Evolutionary conservation across 176 grass and related monocot species (phyloP), one percentile per base, ranked within the genome.

Genomic region (Rhynchospora pubera): DNA sequence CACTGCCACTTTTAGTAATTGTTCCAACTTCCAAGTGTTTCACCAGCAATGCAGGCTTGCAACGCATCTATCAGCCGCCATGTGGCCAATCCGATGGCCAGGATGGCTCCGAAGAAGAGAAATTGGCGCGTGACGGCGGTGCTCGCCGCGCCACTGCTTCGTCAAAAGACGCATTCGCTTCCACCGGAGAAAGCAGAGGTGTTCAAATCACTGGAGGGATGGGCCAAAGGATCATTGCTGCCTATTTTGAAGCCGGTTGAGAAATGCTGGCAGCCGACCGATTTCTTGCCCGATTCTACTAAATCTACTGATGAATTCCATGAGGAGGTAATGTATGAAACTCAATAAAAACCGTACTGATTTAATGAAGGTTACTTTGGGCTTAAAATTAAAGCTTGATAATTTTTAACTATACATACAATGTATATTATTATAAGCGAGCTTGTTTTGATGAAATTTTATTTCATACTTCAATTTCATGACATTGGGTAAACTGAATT

Each of bases 231-330:
- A 74, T 85, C 73, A 23, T 85, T 94, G 82, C 85, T 94, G 32
- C 92, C 95, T 77, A 85, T 94, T 58, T 93, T 98, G 82, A 91
- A 90, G 87, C 95, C 95, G 50, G 92, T 93, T 57, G 95, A 91
- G 50, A 62, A 87, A 23, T 91, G 87, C 89, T 94, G 92, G 92
- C 95, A 98, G 79, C 92, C 95, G 34, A 71, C 90, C 5, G 92
- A 98, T 81, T 95, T 95, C 86, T 84, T 95, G 13, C 92, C 96
- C 1, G 86, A 98, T 58, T 87, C 96, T 3, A 76, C 87, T 2
- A 84, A 79, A 13, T 70, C 85, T 4, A 52, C 30, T 15, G 96
- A 93, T 45, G 58, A 80, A 83, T 98, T 95, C 79, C 84, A 90
- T 65, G 84, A 79, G 59, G 84, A 93, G 79, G 79, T 82, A 65